Percentiles rank a stretch among this genome's conserved stretches.
Conservation (phyloP, 1,284 basidiomycete species). For the Ceratobasidium sp. region DNA sequence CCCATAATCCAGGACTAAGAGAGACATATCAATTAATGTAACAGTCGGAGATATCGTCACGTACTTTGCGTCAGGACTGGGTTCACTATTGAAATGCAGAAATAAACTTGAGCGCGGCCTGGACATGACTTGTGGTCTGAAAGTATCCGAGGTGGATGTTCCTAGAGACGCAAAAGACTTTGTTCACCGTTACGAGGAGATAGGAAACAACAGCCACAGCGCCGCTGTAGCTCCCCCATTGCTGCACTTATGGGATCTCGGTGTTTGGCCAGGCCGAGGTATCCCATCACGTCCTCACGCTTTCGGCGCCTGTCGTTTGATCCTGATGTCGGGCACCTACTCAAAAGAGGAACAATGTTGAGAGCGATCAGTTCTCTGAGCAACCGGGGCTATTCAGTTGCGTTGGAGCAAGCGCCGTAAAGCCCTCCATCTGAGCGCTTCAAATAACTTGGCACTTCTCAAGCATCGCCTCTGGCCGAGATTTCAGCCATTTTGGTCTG, state of each 20-base stretch:
- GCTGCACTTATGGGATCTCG: not conserved
- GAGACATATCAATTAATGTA: no score
- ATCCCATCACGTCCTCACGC: not conserved
- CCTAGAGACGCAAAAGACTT: not conserved
- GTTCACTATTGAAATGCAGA: not conserved
- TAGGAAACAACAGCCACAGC: not conserved
- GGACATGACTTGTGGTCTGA: not conserved
- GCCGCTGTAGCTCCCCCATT: not conserved
- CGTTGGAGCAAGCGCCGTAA: not conserved
- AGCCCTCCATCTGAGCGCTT: not conserved
- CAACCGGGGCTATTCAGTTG: not conserved
- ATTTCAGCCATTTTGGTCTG: not conserved
- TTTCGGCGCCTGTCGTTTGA: not conserved
- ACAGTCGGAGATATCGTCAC: not conserved
- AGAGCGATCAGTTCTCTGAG: not conserved
- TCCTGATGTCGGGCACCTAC: not conserved
- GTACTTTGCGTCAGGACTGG: constrained; percentile 30
- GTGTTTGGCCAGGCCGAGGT: not conserved
- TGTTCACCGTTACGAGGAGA: not conserved
- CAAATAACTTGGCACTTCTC: not conserved
- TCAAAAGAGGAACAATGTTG: not conserved
- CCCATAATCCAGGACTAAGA: constrained; percentile 32
- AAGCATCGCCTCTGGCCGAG: constrained; percentile 1
- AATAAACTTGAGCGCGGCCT: constrained; percentile 18
- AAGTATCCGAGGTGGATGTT: not conserved